Conservation (phyloP, 2,329 filamentous ascomycete species). For the Hymenoscyphus repandus region DNA sequence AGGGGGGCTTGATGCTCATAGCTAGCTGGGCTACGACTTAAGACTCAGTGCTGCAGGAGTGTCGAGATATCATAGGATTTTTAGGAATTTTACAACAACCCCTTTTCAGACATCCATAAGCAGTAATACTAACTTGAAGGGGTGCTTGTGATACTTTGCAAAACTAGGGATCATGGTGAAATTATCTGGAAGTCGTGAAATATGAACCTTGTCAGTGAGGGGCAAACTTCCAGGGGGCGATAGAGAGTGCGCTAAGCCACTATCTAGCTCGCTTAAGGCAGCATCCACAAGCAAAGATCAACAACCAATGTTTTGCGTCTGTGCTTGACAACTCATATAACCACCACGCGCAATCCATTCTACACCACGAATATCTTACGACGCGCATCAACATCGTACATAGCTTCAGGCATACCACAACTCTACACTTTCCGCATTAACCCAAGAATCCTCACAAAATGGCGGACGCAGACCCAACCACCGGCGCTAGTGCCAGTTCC, state of each 20-base stretch:
- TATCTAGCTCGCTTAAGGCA: constrained; percentile 8
- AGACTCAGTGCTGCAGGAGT: constrained; percentile 4
- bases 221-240: constrained; percentile 5
- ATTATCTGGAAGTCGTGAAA: neutral
- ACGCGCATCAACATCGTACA: neutral
- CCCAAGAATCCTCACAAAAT: neutral
- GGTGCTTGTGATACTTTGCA: no score
- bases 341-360: neutral
- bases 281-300: constrained; percentile 5
- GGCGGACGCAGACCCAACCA: constrained; percentile 23
- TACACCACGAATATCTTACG: neutral
- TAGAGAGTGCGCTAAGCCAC: constrained; percentile 7
- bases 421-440: neutral
- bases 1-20: no score
- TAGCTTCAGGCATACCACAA: neutral
- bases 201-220: neutral
- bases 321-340: constrained; percentile 5
- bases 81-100: constrained; percentile 10
- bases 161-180: neutral
- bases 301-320: constrained; percentile 3
- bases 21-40: neutral
- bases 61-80: constrained; percentile 8
- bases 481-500: constrained; percentile 34
- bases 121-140: no score
- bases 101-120: constrained; percentile 1